Conservation (phyloP, 805 yeast species). For the Kluyveromyces nonfermentans region DNA sequence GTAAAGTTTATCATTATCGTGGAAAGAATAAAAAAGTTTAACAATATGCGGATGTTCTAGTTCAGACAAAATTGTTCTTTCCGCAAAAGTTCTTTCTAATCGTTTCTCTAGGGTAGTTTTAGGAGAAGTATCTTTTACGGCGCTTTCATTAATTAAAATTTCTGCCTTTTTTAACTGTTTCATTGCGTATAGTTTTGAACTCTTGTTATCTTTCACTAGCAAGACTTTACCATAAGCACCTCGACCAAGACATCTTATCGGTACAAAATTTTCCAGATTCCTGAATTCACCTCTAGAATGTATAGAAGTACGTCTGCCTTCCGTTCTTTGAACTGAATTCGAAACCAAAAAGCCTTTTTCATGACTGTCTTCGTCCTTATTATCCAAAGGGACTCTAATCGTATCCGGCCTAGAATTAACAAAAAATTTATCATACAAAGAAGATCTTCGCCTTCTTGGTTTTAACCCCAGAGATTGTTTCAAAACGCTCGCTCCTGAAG, state of each 20-base stretch:
- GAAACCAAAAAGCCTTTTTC: neutral
- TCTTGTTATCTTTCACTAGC: conserved; percentile 54
- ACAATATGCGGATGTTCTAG: conserved; percentile 77
- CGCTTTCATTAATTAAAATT: conserved; percentile 41
- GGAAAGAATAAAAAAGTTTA: conserved; percentile 72
- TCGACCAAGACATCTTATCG: conserved; percentile 68
- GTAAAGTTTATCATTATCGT: conserved; percentile 69
- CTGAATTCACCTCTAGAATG: conserved; percentile 10
- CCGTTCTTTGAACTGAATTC: neutral
- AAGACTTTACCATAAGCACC: conserved; percentile 88
- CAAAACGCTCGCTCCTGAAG: neutral
- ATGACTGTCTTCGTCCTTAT: conserved; percentile 1
- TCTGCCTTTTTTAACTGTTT: conserved; percentile 79
- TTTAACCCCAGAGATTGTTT: conserved; percentile 10
- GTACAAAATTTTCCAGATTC: conserved; percentile 50
- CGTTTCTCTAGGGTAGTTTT: conserved; percentile 31
- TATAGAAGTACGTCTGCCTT: neutral
- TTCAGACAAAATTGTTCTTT: conserved; percentile 59
- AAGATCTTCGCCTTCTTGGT: conserved; percentile 23
- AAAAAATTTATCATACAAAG: conserved; percentile 22
- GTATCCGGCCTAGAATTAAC: conserved; percentile 22
- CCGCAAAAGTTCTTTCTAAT: conserved; percentile 72
- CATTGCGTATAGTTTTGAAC: conserved; percentile 70
- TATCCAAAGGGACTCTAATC: conserved; percentile 17
- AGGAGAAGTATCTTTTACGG: conserved; percentile 19